phyloP scores from a whole-genome alignment of 176 grass and related monocot genomes.

The Eremochloa ophiuroides region DNA sequence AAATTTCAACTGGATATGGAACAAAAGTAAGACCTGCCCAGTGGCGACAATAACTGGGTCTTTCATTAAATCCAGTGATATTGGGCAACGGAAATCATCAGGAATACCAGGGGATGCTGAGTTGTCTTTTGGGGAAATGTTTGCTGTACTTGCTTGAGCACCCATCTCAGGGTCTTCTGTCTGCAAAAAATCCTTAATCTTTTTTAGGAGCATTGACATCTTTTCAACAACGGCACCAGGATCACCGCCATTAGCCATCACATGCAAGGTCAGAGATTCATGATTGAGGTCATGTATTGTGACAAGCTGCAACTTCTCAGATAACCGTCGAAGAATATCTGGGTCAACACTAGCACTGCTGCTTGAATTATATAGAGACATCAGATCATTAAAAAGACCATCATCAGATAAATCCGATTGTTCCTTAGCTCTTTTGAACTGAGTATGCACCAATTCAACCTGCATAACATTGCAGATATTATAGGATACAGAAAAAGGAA shows the following conservation, averaged over 20 bases:
- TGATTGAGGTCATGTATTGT: slow-evolving; percentile 80
- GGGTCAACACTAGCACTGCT: slow-evolving; percentile 34
- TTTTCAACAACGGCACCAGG: slow-evolving; percentile 59
- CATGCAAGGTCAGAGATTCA: slow-evolving; percentile 76
- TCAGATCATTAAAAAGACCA: slow-evolving; percentile 70
- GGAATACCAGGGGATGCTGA: slow-evolving; percentile 50
- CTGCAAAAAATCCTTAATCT: slow-evolving; percentile 87
- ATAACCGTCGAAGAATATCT: slow-evolving; percentile 53
- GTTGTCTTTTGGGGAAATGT: slow-evolving; percentile 35
- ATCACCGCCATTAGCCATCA: slow-evolving; percentile 65
- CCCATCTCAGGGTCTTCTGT: slow-evolving; percentile 46
- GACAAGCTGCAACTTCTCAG: slow-evolving; percentile 77
- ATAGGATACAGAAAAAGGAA: not conserved
- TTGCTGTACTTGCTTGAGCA: no score
- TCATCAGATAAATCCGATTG: slow-evolving; percentile 54
- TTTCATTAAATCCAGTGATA: slow-evolving; percentile 89
- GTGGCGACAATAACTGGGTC: slow-evolving; percentile 90
- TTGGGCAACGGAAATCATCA: slow-evolving; percentile 82
- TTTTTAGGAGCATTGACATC: slow-evolving; percentile 69
- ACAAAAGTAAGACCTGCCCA: slow-evolving; percentile 52
- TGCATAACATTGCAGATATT: slow-evolving; percentile 37
- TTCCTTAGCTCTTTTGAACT: slow-evolving; percentile 98
- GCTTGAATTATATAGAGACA: slow-evolving; percentile 65
- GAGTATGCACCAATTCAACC: slow-evolving; percentile 83
- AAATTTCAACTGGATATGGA: not conserved